Evolutionary conservation across 768 basidiomycete genomes (phyloP), one percentile per base, ranked within the genome.

Genomic region (Fomitopsis pulvina): DNA sequence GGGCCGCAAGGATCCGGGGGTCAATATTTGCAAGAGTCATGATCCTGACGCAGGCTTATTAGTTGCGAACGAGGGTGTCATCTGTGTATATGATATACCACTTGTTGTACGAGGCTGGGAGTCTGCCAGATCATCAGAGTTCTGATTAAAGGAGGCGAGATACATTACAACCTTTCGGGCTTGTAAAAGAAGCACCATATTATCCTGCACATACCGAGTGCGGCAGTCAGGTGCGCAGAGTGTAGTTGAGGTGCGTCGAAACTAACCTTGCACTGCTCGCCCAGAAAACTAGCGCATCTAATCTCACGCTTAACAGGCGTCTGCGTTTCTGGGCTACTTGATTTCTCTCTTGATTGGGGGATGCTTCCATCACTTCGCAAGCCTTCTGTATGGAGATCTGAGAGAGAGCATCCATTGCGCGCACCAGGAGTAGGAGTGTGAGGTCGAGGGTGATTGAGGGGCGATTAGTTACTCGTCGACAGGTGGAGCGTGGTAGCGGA

Each of bases 151-250:
- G 30, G 41, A 41, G 18, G 30, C 29, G 20, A 25, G 8, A 22
- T 22, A 8, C 9, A 18, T 40, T 34, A 16, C 25, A 38, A 48
- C 85, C 83, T 78, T 54, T 78, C 70, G 3, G 87, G 86, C 59
- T 83, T 72, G 57, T 91, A 90, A 62, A 87, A 83, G 65, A 86
- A 91, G 57, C 87, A 89, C 88, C 88, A 90, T 86, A 90, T 89
- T 47, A 90, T 88, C 59, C 88, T 90, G 60, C 38, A 51, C 32
- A 21, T 22, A 44, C 12, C 39, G 39, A 24, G 9, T 18, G 21
- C 28, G 25, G 11, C 8, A 4, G 5, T 45, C n/a, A 45, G 43
- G 10, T 7, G n/a, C n/a, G n/a, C n/a, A n/a, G n/a, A n/a, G n/a
- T n/a, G n/a, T n/a, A n/a, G n/a, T n/a, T n/a, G n/a, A n/a, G n/a